phyloP scores from a whole-genome alignment of 768 basidiomycete species.

The Kwoniella newhampshirensis region DNA sequence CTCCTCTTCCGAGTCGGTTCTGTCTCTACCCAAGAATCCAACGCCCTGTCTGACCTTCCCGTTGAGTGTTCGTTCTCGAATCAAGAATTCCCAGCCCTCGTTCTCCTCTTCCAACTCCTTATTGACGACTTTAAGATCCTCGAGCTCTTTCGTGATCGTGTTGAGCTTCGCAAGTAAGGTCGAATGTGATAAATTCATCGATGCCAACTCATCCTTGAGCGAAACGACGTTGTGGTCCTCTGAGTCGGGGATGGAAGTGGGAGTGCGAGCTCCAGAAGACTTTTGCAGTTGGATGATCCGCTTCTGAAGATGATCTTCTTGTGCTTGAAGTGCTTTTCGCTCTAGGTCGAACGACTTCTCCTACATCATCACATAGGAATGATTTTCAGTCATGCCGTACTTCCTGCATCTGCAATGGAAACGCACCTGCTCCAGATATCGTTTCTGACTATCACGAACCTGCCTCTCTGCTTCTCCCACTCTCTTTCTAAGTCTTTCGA shows the following conservation, averaged over 20 bases:
- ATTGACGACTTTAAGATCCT: slow-evolving; percentile 85
- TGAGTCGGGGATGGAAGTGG: not conserved
- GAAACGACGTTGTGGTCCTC: slow-evolving; percentile 6
- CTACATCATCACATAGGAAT: slow-evolving; percentile 16
- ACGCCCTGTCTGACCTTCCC: slow-evolving; percentile 56
- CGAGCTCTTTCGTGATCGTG: slow-evolving; percentile 78
- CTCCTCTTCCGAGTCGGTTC: slow-evolving; percentile 2
- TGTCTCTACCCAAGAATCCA: slow-evolving; percentile 6
- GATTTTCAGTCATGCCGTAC: too few species aligned
- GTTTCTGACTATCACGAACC: slow-evolving; percentile 34
- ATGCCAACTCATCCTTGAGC: slow-evolving; percentile 66
- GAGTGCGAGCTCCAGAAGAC: slow-evolving; percentile 1
- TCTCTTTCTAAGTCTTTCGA: slow-evolving; percentile 30
- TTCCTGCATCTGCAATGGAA: too few species aligned
- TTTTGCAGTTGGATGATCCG: slow-evolving; percentile 15
- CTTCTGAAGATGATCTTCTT: slow-evolving; percentile 35
- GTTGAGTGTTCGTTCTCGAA: slow-evolving; percentile 84
- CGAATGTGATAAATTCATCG: slow-evolving; percentile 77
- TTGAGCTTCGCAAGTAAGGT: slow-evolving; percentile 80
- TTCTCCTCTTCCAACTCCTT: slow-evolving; percentile 79
- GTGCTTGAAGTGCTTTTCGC: slow-evolving; percentile 37
- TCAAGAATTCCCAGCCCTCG: slow-evolving; percentile 90
- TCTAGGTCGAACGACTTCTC: slow-evolving; percentile 47
- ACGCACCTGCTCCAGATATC: slow-evolving; percentile 47
- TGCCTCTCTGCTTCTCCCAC: slow-evolving; percentile 30